Conservation (phyloP, 305 asterid genomes). For the Solanum hybrid region DNA sequence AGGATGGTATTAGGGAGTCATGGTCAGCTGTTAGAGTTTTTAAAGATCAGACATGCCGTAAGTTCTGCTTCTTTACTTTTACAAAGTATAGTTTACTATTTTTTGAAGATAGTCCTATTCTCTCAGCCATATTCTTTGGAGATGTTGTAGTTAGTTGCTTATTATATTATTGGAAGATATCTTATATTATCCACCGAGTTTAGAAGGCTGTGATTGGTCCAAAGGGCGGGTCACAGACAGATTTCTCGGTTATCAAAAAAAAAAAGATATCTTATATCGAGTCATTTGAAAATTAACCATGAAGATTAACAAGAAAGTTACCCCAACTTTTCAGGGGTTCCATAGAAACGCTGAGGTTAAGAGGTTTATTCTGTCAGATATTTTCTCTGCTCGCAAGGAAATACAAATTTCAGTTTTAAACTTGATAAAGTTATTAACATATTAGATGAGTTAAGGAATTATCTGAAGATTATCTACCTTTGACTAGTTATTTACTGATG, state of each 20-base stretch:
- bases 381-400: neutral
- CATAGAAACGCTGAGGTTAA: neutral
- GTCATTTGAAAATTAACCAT: neutral
- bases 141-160: neutral
- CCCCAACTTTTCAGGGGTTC: neutral
- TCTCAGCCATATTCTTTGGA: neutral
- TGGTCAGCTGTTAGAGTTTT: constrained; percentile 49
- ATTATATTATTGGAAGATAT: neutral
- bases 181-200: too few relatives aligned
- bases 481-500: neutral
- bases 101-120: neutral
- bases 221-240: too few relatives aligned
- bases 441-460: neutral
- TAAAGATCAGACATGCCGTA: constrained; percentile 36
- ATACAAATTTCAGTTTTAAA: neutral
- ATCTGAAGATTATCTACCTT: neutral
- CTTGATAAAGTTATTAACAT: neutral
- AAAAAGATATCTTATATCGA: neutral
- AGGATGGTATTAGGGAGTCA: constrained; percentile 73
- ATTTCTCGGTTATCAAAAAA: too few relatives aligned
- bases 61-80: constrained; percentile 21
- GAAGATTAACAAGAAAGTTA: neutral
- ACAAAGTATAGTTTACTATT: neutral
- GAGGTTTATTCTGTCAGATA: neutral
- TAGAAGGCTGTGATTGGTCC: too few relatives aligned